Conservation (phyloP, 192 early-diverging fungal genomes). For the Backusella tarrabulga region DNA sequence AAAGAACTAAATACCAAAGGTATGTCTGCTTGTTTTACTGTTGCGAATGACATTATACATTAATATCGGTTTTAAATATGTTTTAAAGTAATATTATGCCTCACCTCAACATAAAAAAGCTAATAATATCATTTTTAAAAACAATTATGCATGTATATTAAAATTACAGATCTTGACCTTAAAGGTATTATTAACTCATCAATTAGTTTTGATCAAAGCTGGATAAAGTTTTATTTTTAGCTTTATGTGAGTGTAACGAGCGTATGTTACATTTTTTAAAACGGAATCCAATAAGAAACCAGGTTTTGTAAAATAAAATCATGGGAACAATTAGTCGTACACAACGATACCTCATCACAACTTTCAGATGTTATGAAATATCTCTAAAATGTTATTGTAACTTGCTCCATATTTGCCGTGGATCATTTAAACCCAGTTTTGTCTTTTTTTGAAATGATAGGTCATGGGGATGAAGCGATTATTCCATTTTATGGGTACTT, state of each 20-base stretch:
- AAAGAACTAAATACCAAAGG: too few relatives aligned
- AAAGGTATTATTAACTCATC: neutral
- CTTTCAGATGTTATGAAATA: too few relatives aligned
- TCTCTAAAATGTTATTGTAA: neutral
- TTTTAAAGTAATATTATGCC: too few relatives aligned
- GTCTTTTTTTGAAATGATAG: neutral
- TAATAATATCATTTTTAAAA: too few relatives aligned
- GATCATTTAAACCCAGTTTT: constrained; percentile 1
- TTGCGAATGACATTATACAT: too few relatives aligned
- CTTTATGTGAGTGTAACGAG: neutral
- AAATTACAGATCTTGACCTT: neutral
- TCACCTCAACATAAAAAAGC: too few relatives aligned
- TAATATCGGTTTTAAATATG: too few relatives aligned
- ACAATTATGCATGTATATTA: neutral
- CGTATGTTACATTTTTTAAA: neutral
- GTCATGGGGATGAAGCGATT: neutral
- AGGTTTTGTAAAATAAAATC: neutral
- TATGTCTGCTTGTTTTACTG: too few relatives aligned
- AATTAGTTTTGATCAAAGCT: neutral
- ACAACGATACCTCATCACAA: neutral
- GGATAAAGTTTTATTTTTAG: neutral
- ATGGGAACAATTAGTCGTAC: neutral
- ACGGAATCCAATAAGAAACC: neutral
- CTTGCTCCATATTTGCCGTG: neutral
- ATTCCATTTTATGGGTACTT: neutral